Conservation (phyloP, 192 early-diverging fungal species). For the Coemansia asiatica region DNA sequence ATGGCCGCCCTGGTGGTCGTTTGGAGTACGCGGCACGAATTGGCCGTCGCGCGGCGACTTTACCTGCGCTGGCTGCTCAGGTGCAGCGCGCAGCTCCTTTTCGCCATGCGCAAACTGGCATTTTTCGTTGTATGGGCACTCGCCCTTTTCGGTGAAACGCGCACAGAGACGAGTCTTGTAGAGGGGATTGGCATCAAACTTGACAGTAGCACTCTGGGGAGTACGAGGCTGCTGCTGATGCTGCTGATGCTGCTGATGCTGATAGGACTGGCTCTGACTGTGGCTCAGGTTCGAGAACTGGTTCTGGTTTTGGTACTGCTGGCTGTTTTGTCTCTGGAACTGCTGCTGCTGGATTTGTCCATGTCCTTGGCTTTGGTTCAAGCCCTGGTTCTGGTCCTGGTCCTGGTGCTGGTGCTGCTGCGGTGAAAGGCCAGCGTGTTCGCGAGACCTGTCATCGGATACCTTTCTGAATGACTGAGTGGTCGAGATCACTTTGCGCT, state of each 20-base stretch:
- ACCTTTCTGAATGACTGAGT: constrained; percentile 16
- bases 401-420: constrained; percentile 7
- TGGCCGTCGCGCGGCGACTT: constrained; percentile 27
- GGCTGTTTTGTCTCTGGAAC: constrained; percentile 16
- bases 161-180: constrained; percentile 86
- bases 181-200: constrained; percentile 61
- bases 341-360: constrained; percentile 7
- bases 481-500: constrained; percentile 47
- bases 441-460: constrained; percentile 20
- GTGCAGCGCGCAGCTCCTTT: constrained; percentile 45
- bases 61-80: constrained; percentile 32
- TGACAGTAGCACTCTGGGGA: constrained; percentile 33
- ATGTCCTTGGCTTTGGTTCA: too few species aligned
- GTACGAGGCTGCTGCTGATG: constrained; percentile 21
- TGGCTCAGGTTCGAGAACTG: not conserved
- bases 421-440: constrained; percentile 10
- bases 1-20: constrained; percentile 12
- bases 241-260: not conserved
- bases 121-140: constrained; percentile 82
- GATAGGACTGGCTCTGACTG: not conserved
- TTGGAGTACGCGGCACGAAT: constrained; percentile 10
- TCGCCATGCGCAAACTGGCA: constrained; percentile 76
- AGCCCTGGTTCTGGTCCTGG: constrained; percentile 13
- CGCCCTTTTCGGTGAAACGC: constrained; percentile 71
- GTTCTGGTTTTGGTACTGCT: constrained; percentile 11